Conservation (phyloP, 2,329 filamentous ascomycete species). For the Huntiella savannae region DNA sequence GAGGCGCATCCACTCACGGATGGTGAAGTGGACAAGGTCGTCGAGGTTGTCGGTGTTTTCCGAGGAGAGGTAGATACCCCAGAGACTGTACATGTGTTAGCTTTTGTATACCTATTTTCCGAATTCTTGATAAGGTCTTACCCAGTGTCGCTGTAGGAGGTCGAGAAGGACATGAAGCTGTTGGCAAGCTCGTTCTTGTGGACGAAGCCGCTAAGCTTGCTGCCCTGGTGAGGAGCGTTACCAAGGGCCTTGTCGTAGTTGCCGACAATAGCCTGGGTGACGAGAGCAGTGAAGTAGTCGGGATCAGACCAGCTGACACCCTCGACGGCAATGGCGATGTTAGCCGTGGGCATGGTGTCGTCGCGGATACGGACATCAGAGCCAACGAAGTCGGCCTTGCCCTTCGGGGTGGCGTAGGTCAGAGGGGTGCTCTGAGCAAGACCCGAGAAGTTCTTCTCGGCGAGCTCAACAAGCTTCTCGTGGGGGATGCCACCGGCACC, state of each 20-base stretch:
- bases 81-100: slow-evolving; percentile 44
- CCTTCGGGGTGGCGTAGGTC: slow-evolving; percentile 61
- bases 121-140: slow-evolving; percentile 28
- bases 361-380: slow-evolving; percentile 92
- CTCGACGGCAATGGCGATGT: slow-evolving; percentile 96
- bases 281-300: slow-evolving; percentile 95
- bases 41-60: slow-evolving; percentile 77
- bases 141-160: slow-evolving; percentile 98
- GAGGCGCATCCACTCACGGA: slow-evolving; percentile 94
- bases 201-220: slow-evolving; percentile 90
- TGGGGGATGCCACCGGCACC: slow-evolving; percentile 88
- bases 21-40: slow-evolving; percentile 93
- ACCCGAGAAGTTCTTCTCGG: slow-evolving; percentile 81
- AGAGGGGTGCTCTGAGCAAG: slow-evolving; percentile 60
- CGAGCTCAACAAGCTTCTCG: slow-evolving; percentile 81
- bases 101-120: background rate
- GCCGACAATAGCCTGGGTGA: slow-evolving; percentile 94
- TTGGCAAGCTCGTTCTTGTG: slow-evolving; percentile 92
- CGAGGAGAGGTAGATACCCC: slow-evolving; percentile 97
- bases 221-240: slow-evolving; percentile 89
- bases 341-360: slow-evolving; percentile 86
- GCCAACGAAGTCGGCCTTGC: slow-evolving; percentile 84
- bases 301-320: slow-evolving; percentile 99
- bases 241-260: slow-evolving; percentile 99
- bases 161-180: slow-evolving; percentile 99